A percentile compares a stretch with the other conserved stretches of the same genome.
Conservation (phyloP, 306 rosid species). For the Pachyrhizus erosus region DNA sequence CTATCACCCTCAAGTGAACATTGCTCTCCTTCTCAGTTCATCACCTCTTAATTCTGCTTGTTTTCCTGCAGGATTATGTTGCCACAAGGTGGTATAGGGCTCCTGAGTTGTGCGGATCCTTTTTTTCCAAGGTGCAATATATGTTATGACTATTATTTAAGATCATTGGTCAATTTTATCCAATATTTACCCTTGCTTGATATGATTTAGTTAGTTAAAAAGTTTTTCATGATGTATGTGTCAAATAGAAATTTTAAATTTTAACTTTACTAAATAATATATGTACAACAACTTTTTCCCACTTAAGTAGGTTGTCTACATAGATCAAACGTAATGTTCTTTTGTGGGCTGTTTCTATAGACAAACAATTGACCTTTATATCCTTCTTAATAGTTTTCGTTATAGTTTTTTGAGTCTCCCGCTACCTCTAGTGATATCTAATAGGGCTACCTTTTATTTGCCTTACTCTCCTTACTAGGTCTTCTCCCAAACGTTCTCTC, state of each 20-base stretch:
- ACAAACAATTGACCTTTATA: background rate
- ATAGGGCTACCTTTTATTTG: background rate
- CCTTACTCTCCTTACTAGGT: background rate
- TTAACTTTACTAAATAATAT: background rate
- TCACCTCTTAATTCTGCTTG: slow-evolving; percentile 37
- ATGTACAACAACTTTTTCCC: background rate
- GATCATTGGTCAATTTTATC: slow-evolving; percentile 29
- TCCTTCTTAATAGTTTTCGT: background rate
- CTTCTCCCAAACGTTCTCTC: too few species aligned
- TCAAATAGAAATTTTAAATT: background rate
- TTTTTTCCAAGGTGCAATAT: slow-evolving; percentile 87
- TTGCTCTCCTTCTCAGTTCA: slow-evolving; percentile 22
- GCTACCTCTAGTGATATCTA: background rate
- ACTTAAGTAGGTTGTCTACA: background rate
- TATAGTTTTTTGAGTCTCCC: background rate
- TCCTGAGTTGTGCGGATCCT: slow-evolving; percentile 98
- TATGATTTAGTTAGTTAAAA: background rate
- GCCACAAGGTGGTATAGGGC: slow-evolving; percentile 99
- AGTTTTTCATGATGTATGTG: background rate
- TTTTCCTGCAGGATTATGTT: slow-evolving; percentile 82
- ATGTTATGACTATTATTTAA: slow-evolving; percentile 33
- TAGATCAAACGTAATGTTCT: background rate
- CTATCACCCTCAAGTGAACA: slow-evolving; percentile 18
- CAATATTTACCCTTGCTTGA: background rate
- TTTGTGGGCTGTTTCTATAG: background rate